phyloP scores from a whole-genome alignment of 148 eudicot species.

The Fallopia convolvulus region DNA sequence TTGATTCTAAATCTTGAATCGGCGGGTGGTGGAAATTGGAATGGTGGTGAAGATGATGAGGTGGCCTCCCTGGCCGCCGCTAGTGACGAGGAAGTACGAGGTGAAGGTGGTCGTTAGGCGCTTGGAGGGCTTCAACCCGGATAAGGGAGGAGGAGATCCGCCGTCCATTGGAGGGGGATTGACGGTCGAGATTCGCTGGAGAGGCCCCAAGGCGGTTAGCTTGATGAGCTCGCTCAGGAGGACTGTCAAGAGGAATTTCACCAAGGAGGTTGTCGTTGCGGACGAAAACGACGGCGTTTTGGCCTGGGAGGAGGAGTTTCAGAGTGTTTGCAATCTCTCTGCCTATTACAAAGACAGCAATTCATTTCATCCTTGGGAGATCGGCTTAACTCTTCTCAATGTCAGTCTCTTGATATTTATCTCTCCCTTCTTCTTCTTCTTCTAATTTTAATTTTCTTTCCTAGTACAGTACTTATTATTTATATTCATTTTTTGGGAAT shows the following conservation, averaged over 20 bases:
- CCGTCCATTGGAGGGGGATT: constrained; percentile 12
- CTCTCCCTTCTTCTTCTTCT: not conserved
- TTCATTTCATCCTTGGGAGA: constrained; percentile 84
- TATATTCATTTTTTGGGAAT: not conserved
- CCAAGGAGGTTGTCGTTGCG: constrained; percentile 8
- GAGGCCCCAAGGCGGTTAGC: constrained; percentile 48
- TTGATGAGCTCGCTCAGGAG: constrained; percentile 40
- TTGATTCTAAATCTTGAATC: not conserved
- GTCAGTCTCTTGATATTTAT: constrained; percentile 27
- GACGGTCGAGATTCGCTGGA: constrained; percentile 80
- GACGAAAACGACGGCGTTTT: constrained; percentile 43
- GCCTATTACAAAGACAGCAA: constrained; percentile 46
- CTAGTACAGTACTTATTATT: not conserved
- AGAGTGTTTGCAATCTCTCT: constrained; percentile 42
- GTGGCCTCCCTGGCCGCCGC: constrained; percentile 74
- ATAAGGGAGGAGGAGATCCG: constrained; percentile 4
- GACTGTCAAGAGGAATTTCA: constrained; percentile 28
- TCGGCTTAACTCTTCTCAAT: constrained; percentile 53
- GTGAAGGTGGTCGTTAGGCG: constrained; percentile 45
- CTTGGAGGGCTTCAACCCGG: constrained; percentile 37
- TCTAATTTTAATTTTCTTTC: not conserved
- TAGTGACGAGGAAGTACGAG: constrained; percentile 50
- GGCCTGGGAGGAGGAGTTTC: constrained; percentile 76
- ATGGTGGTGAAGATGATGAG: constrained; percentile 83
- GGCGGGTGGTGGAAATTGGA: not conserved